Base-by-base conservation (phyloP, 2,329 filamentous ascomycete genomes). In the Triangularia verruculosa region DNA sequence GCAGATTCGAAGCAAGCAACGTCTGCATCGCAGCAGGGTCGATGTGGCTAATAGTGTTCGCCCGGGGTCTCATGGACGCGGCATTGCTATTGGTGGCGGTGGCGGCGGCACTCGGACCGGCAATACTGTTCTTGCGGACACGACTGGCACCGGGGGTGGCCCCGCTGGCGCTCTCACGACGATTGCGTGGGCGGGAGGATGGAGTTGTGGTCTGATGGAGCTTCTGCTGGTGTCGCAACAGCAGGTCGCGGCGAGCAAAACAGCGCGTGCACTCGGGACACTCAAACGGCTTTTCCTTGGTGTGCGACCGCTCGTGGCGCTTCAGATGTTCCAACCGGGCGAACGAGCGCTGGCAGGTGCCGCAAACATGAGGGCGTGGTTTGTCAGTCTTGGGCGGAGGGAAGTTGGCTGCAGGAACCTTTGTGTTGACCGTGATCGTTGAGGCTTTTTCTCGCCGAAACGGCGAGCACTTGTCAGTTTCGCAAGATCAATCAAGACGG, bases 231-330 rank as follows among this genome's bases (percentile, higher is more conserved):
- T 99, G 95, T 64, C 95, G 88, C 69, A 99, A 81, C 61, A 99
- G 84, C 70, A 99, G 79, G 77, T 99, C 95, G 69, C 95, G 88
- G 66, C 95, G 88, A 65, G 95, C 95, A 78, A 99, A 99, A 79
- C 95, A 98, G 78, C 95, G 83, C 39, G 92, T 86, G 78, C 95
- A 99, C 76, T 98, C 92, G 27, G 92, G 92, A 73, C 95, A 99
- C 78, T 97, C 93, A 72, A 99, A 99, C 0, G 95, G 95, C 82
- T 99, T 99, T 79, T 99, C 93, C 77, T 99, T 97, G 53, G 93
- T 97, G 75, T 97, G 93, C n/a, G 93, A 97, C 67, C 95, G 87
- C 79, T 98, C 95, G 78, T 99, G 95, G 66, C 95, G 90, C 80
- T 99, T 99, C 70, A 99, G 81, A 76, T 99, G 95, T 79, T 99